Conservation (phyloP, 352 stramenopile genomes). For the Phytophthora litchii region DNA sequence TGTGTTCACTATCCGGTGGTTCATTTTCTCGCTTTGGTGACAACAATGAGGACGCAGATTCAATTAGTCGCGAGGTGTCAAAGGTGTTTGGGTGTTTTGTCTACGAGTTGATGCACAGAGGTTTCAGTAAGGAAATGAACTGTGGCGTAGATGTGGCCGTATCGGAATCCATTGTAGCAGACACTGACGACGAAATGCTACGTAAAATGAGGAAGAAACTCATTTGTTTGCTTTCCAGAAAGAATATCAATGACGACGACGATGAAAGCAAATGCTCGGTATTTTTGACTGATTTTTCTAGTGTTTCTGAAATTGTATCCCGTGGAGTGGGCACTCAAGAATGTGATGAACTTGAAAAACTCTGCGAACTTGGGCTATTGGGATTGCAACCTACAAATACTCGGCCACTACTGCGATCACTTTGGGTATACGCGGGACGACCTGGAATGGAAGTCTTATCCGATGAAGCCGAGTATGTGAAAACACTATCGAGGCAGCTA, state of each 20-base stretch:
- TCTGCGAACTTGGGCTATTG: conserved; percentile 20
- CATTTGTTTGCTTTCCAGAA: neutral
- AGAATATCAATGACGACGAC: neutral
- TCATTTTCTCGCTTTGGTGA: conserved; percentile 13
- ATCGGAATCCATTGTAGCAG: neutral
- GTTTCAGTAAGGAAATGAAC: neutral
- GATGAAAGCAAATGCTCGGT: neutral
- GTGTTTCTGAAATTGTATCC: conserved; percentile 16
- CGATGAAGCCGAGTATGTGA: neutral
- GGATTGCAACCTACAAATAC: conserved; percentile 15
- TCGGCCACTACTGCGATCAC: conserved; percentile 14
- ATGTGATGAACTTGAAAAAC: conserved; percentile 10
- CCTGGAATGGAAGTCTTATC: conserved; percentile 1
- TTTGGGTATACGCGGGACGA: conserved; percentile 15
- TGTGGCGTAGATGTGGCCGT: neutral
- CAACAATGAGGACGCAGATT: conserved; percentile 2
- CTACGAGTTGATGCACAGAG: conserved; percentile 8
- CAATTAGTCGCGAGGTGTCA: neutral
- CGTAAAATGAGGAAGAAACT: conserved; percentile 22
- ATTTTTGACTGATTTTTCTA: conserved; percentile 24
- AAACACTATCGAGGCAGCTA: conserved; percentile 5
- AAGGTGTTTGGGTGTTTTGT: conserved; percentile 18
- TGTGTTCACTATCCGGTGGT: conserved; percentile 27
- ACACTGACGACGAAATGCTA: conserved; percentile 1
- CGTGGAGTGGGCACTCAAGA: neutral